These are phyloP conservation scores for Carallia brachiata DNA, from an alignment of 345 rosid species.

Conservation along the genomic window DNA sequence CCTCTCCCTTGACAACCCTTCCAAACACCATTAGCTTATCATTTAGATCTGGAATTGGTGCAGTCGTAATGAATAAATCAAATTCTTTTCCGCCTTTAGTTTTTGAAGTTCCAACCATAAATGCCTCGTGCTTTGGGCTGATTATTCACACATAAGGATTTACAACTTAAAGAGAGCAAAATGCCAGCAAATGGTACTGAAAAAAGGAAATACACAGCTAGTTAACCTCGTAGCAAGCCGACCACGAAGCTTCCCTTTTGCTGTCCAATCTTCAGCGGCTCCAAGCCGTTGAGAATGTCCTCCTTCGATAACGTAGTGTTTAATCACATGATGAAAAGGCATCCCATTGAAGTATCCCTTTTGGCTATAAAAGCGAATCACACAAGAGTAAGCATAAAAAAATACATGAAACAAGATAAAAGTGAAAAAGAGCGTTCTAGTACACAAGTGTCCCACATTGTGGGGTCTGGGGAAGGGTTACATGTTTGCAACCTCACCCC, in stretches of 20 bases:
- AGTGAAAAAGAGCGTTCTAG: no score
- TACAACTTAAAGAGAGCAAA: neutral
- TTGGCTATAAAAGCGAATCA: conserved; percentile 55
- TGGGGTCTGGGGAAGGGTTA: no score
- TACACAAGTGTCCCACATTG: no score
- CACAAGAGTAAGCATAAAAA: neutral
- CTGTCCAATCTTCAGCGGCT: conserved; percentile 75
- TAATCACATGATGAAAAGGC: conserved; percentile 77
- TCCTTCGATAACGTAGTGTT: conserved; percentile 85
- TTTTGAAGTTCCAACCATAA: conserved; percentile 76
- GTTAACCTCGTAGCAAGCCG: conserved; percentile 63
- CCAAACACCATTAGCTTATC: conserved; percentile 77
- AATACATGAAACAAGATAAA: neutral
- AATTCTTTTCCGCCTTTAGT: conserved; percentile 50
- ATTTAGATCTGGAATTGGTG: conserved; percentile 78
- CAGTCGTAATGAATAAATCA: conserved; percentile 72
- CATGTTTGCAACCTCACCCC: no score
- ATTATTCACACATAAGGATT: neutral
- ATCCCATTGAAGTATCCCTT: conserved; percentile 77
- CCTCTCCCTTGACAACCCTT: conserved; percentile 73
- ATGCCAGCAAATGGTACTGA: neutral
- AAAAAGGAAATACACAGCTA: neutral
- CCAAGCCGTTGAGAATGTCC: conserved; percentile 56
- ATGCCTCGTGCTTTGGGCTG: conserved; percentile 84
- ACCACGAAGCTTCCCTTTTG: conserved; percentile 67